Evolutionary conservation across 768 basidiomycete genomes (phyloP), one percentile per base, ranked within the genome.

Genomic region (Suillus discolor): DNA sequence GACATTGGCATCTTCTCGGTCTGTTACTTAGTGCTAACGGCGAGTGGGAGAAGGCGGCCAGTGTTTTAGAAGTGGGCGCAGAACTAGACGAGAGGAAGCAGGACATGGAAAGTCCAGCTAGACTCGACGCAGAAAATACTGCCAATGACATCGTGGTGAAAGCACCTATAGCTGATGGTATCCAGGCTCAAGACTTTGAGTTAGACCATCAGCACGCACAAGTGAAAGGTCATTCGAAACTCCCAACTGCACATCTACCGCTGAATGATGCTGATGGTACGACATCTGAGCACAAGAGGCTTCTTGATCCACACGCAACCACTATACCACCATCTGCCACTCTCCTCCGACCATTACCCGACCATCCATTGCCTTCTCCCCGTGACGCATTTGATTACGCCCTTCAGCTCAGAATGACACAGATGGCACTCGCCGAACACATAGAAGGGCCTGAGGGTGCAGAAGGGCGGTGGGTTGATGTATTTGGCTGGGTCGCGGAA

Each of bases 1-100:
- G 93, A 49, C 90, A 92, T 62, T 98, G 96, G 96, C 97, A 98
- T 77, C 84, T 98, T 18, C 83, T 98, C 0, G 94, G 92, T 0
- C 79, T 98, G 6, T 76, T 97, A 13, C 81, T 96, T n/a, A 88
- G 89, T 0, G 89, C 91, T 11, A 80, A 82, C 36, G 93, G 91
- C 67, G 89, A 94, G 69, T 94, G 93, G 92, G 78, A 77, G 41
- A 91, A 89, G 13, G 94, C 96, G 0, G 80, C 80, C 39, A 87
- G 88, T 66, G 88, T 96, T 4, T 76, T 96, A 45, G 92, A 95
- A 62, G 81, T 88, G n/a, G 96, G 92, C 31, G 84, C 90, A 2
- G 85, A 77, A 4, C 72, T 91, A 31, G 83, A 83, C 8, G 87
- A 88, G 69, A 76, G 80, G 5, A 28, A 66, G 1, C 63, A 67